A percentile compares a stretch with the other conserved stretches of the same genome.
phyloP scores from a whole-genome alignment of 441 rosid genomes.

The Adansonia rubrostipa region DNA sequence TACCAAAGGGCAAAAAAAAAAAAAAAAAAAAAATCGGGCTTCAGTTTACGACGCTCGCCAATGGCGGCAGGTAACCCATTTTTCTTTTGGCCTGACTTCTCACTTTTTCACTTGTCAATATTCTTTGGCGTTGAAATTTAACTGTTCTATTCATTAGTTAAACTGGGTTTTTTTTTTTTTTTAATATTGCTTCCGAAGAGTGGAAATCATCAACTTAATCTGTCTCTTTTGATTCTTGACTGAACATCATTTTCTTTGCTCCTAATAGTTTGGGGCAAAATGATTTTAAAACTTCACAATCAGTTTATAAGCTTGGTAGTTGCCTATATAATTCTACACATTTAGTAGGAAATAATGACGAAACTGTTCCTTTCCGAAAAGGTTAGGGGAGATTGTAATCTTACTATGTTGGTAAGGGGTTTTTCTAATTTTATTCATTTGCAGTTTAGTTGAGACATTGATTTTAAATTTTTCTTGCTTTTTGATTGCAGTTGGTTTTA shows the following conservation, averaged over 20 bases:
- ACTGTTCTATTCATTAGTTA: neutral
- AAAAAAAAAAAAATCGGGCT: neutral
- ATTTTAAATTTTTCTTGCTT: slow-evolving; percentile 6
- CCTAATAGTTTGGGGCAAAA: neutral
- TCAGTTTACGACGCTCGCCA: neutral
- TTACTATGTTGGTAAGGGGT: neutral
- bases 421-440: neutral
- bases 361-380: neutral
- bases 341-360: neutral
- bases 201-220: neutral
- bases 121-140: neutral
- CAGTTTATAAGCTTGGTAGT: neutral
- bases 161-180: neutral
- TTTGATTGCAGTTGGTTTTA: neutral
- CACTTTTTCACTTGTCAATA: neutral
- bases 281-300: neutral
- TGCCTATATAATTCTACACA: neutral
- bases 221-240: neutral
- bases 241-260: slow-evolving; percentile 7
- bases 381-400: neutral
- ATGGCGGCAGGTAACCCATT: neutral
- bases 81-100: neutral
- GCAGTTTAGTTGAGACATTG: neutral
- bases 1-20: neutral
- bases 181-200: neutral